A percentile compares a stretch with the other conserved stretches of the same genome.
phyloP scores from a whole-genome alignment of 2,329 filamentous ascomycete genomes.

The Beauveria sp. region DNA sequence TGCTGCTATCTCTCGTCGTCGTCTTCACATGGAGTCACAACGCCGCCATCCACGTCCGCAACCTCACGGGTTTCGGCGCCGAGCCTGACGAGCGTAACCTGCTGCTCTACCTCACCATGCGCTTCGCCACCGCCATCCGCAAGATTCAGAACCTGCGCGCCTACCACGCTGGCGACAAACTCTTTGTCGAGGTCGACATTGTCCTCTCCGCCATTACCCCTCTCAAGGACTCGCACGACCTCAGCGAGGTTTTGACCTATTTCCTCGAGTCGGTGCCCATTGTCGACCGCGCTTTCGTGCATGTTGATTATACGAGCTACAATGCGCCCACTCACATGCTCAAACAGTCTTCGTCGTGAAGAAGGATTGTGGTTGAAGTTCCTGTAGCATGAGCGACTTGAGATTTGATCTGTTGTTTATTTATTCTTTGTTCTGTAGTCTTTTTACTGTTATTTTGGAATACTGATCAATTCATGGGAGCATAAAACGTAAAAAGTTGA shows the following conservation, averaged over 20 bases:
- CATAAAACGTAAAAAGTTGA: not conserved
- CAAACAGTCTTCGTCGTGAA: slow-evolving; percentile 19
- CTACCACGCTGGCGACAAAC: slow-evolving; percentile 78
- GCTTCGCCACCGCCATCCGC: slow-evolving; percentile 80
- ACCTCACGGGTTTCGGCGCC: slow-evolving; percentile 71
- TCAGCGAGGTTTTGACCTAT: slow-evolving; percentile 71
- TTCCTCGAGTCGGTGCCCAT: slow-evolving; percentile 77
- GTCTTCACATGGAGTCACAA: slow-evolving; percentile 73
- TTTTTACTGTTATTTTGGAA: not conserved
- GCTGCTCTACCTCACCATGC: slow-evolving; percentile 84
- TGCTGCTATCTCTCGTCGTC: slow-evolving; percentile 70
- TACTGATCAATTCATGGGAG: not conserved
- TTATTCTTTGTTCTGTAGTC: not conserved
- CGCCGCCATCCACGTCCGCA: slow-evolving; percentile 68
- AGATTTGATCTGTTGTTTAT: not conserved
- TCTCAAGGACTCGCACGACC: slow-evolving; percentile 72
- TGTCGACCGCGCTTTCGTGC: slow-evolving; percentile 65
- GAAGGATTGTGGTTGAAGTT: too few relatives aligned
- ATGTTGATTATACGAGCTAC: slow-evolving; percentile 56
- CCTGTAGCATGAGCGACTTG: not conserved
- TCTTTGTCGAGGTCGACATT: slow-evolving; percentile 76
- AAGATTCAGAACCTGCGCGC: slow-evolving; percentile 80
- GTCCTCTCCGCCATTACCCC: slow-evolving; percentile 70
- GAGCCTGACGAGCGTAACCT: slow-evolving; percentile 77
- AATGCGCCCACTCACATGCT: slow-evolving; percentile 54